Base-by-base conservation (phyloP, 1,284 basidiomycete species). In the Ganoderma lingzhi region DNA sequence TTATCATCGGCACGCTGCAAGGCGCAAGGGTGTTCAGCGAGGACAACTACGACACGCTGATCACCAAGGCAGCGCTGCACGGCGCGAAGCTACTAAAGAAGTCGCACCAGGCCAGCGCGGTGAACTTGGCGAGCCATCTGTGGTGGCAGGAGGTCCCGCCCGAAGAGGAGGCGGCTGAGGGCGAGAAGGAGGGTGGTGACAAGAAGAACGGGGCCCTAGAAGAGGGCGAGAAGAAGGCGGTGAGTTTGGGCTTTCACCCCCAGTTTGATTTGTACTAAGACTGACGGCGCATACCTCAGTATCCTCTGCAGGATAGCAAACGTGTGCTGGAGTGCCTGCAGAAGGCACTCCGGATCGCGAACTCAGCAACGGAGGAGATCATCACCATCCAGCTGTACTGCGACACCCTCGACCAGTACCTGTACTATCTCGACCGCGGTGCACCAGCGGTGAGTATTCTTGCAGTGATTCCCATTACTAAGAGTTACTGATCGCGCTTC, bases 61-160 rank as follows among this genome's bases (percentile, higher is more conserved):
- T 98, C 76, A 97, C 96, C 44, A 98, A 98, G 82, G 96, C 96
- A 30, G 96, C 96, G 10, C 83, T 98, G 74, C 96, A 98, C 79
- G 96, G 95, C 6, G 94, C 96, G 59, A 96, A 97, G 82, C 80
- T 98, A 73, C 80, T 98, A 78, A 98, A 98, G 87, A 98, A 98
- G 85, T 94, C 95, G 35, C 96, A 98, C 81, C 96, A 98, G 81
- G 93, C 96, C 17, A 95, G 90, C 6, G 96, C 96, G 3, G 96
- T 98, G n/a, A 91, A 94, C 63, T 86, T 96, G 53, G 96, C 96
- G 2, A 97, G 95, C 79, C 96, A 98, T 83, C 83, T 98, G 77
- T 98, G 96, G 96, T 98, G 96, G 96, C 96, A 98, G 79, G 92
- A 93, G 72, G 86, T 85, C 15, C 78, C 82, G 0, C 71, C 80